Evolutionary conservation across 116 monocot species (phyloP).

Genomic region (Phalaenopsis hybrid): DNA sequence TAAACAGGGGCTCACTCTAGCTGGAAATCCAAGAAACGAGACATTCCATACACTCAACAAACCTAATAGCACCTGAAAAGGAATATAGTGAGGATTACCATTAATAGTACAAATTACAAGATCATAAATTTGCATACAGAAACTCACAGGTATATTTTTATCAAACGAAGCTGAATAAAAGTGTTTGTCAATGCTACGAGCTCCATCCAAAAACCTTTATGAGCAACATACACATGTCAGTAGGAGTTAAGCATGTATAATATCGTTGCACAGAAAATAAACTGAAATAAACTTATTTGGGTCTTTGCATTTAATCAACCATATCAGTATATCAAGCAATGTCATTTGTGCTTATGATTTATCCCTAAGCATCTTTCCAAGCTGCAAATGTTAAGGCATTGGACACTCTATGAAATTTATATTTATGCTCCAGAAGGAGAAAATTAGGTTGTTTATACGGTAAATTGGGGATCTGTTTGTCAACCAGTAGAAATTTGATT

Average conservation of each 20-base stretch:
- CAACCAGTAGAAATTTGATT: neutral
- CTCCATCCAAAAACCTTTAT: conserved; percentile 80
- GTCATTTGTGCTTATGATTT: neutral
- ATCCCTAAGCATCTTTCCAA: neutral
- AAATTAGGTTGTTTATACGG: neutral
- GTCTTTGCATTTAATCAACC: neutral
- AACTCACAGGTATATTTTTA: conserved; percentile 90
- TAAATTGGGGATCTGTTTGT: neutral
- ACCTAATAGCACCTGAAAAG: conserved; percentile 78
- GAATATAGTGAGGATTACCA: conserved; percentile 10
- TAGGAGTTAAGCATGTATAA: neutral
- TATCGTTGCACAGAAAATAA: neutral
- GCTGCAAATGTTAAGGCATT: neutral
- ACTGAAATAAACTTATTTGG: neutral
- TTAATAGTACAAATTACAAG: neutral
- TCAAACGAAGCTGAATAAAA: conserved; percentile 77
- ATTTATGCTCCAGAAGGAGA: neutral
- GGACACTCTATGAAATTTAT: neutral
- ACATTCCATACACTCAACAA: conserved; percentile 96
- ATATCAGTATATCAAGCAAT: neutral
- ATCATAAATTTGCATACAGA: neutral
- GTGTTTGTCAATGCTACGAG: conserved; percentile 81
- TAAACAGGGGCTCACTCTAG: conserved; percentile 56
- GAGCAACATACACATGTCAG: conserved; percentile 9
- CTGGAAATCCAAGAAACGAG: conserved; percentile 85